These are phyloP conservation scores for Cyamopsis tetragonoloba DNA, from an alignment of 306 rosid species.

Conservation along the genomic window DNA sequence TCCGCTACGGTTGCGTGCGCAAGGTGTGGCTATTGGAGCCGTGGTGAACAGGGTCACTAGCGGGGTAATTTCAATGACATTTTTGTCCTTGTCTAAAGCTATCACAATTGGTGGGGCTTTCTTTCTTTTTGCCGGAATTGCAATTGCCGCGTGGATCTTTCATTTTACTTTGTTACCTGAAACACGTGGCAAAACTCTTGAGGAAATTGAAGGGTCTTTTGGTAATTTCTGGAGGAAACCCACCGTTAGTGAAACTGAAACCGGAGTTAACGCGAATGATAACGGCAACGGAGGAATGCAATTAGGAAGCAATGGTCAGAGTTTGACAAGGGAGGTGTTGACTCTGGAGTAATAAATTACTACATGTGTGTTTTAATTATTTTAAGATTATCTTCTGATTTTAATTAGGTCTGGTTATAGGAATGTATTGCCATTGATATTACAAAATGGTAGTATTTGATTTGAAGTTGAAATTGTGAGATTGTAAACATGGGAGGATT, in stretches of 20 bases:
- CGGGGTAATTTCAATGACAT: slow-evolving; percentile 61
- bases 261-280: not conserved
- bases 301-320: not conserved
- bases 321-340: not conserved
- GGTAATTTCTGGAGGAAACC: slow-evolving; percentile 27
- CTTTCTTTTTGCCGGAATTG: slow-evolving; percentile 28
- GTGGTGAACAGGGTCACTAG: slow-evolving; percentile 47
- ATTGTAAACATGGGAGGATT: too few species aligned
- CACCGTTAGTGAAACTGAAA: not conserved
- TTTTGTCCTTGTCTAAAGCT: slow-evolving; percentile 41
- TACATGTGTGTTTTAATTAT: too few species aligned
- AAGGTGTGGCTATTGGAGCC: slow-evolving; percentile 59
- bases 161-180: slow-evolving; percentile 33
- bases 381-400: too few species aligned
- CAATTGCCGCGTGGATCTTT: slow-evolving; percentile 28
- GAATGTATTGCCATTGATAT: too few species aligned
- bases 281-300: not conserved
- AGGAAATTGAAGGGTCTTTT: slow-evolving; percentile 37
- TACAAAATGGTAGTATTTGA: too few species aligned
- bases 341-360: not conserved
- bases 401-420: too few species aligned
- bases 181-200: slow-evolving; percentile 31
- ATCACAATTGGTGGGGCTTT: slow-evolving; percentile 33
- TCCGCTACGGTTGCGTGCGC: slow-evolving; percentile 45
- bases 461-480: too few species aligned